A percentile compares a stretch with the other conserved stretches of the same genome.
Conservation (phyloP, 2,329 filamentous ascomycete species). For the Fusarium penzigii region DNA sequence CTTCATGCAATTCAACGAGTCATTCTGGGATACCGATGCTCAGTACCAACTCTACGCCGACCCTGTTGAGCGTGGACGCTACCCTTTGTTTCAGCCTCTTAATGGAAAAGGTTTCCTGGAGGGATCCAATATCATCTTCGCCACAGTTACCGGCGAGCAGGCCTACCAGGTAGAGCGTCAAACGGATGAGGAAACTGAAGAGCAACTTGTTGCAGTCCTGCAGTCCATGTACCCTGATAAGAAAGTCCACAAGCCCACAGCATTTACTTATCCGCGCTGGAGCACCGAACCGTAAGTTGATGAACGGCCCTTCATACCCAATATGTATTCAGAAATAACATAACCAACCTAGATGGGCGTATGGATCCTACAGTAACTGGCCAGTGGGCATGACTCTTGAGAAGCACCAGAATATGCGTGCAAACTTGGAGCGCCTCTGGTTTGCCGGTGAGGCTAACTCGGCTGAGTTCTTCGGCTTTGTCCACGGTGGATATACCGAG, state of each 20-base stretch:
- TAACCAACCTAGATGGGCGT: conserved; percentile 39
- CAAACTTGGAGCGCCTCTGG: conserved; percentile 62
- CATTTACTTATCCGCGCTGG: conserved; percentile 56
- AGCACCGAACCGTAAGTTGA: conserved; percentile 23
- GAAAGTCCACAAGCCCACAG: conserved; percentile 58
- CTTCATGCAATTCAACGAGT: conserved; percentile 67
- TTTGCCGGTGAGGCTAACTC: conserved; percentile 68
- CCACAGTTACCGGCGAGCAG: conserved; percentile 40
- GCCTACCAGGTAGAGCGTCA: conserved; percentile 55
- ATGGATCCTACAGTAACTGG: conserved; percentile 70
- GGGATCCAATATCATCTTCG: conserved; percentile 66
- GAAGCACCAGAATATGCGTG: conserved; percentile 67
- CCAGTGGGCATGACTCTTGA: conserved; percentile 63
- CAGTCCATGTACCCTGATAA: conserved; percentile 61
- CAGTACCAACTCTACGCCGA: conserved; percentile 50
- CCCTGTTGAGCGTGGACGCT: conserved; percentile 42
- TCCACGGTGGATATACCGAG: conserved; percentile 64
- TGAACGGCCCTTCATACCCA: rapidly evolving
- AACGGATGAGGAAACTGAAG: conserved; percentile 59
- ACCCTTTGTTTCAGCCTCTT: conserved; percentile 65
- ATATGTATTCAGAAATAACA: neutral
- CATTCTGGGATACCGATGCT: conserved; percentile 58
- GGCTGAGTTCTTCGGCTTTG: conserved; percentile 64
- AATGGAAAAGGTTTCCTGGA: conserved; percentile 57
- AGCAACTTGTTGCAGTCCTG: conserved; percentile 58